Evolutionary conservation across 768 basidiomycete genomes (phyloP), one percentile per base, ranked within the genome.

Genomic region (Leucosporidium yakuticum): DNA sequence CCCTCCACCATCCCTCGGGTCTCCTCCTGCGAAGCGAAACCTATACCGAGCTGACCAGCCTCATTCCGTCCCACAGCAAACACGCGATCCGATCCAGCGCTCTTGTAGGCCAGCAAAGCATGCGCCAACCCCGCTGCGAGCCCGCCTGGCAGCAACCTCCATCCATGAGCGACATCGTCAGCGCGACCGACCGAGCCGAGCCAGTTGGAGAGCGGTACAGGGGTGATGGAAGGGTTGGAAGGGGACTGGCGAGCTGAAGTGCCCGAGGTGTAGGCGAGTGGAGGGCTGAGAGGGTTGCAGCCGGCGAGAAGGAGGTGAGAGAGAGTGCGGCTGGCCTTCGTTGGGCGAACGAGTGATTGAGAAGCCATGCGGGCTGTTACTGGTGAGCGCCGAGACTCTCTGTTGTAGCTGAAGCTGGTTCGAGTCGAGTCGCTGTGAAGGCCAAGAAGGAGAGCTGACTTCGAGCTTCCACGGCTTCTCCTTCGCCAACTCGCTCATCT

Each of bases 1-100:
- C 67, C 71, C 51, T 72, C 71, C 34, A 72, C 71, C 21, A 72
- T 60, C 2, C 64, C 67, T 1, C 71, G 25, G 21, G 71, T 72
- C 0, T 62, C 62, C 49, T 72, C 71, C 59, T 72, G 71, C 12
- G 44, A 50, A 4, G 64, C 61, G 21, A 69, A 72, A 15, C 67
- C 71, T 4, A 69, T 31, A 4, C 67, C 71, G 23, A 72, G 60
- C 39, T 72, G 67, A 0, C 62, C 71, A 1, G 25, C 25, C 62
- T 69, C 71, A 61, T 72, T 72, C 39, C 69, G n/a, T 1, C 71
- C 71, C 15, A 68, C 51, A 5, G 56, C 67, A 6, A 71, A 27
- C 20, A 66, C 39, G 19, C 71, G 50, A 39, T 72, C 67, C 1
- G 50, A 44, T 3, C 65, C 71, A 2, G 31, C 21, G 32, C 63